Percentiles rank a stretch among this genome's conserved stretches.
Conservation (phyloP, 805 yeast genomes). For the Ogataea trehalophila region DNA sequence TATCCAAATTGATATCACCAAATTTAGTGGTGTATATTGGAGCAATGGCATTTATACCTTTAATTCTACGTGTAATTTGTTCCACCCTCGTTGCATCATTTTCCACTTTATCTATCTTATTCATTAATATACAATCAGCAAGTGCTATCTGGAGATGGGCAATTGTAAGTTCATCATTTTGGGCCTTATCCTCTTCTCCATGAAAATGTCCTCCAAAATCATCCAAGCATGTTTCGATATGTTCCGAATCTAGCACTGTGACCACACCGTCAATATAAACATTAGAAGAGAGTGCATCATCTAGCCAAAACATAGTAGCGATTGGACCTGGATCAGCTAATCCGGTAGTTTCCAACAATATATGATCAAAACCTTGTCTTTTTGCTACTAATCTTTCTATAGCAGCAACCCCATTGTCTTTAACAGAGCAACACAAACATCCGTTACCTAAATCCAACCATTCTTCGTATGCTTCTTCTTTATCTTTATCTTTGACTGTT, state of each 20-base stretch:
- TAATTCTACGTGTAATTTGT: constrained; percentile 29
- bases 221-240: constrained; percentile 59
- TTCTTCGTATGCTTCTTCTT: constrained; percentile 61
- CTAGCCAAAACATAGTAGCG: constrained; percentile 96
- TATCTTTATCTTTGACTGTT: constrained; percentile 52
- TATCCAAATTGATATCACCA: constrained; percentile 67
- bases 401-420: constrained; percentile 91
- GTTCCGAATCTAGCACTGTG: constrained; percentile 75
- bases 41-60: constrained; percentile 60
- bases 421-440: constrained; percentile 93
- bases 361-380: constrained; percentile 72
- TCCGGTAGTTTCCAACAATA: constrained; percentile 92
- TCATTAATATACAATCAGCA: constrained; percentile 78
- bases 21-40: constrained; percentile 62
- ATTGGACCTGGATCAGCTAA: constrained; percentile 98
- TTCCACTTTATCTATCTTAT: constrained; percentile 63
- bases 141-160: constrained; percentile 88
- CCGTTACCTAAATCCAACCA: constrained; percentile 98
- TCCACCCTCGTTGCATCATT: constrained; percentile 19
- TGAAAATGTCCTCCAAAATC: constrained; percentile 75
- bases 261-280: constrained; percentile 90
- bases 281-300: constrained; percentile 77
- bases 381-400: constrained; percentile 79
- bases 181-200: constrained; percentile 32
- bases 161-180: constrained; percentile 43